Base-by-base conservation (phyloP, 768 basidiomycete genomes). In the Sarcodon sp. region DNA sequence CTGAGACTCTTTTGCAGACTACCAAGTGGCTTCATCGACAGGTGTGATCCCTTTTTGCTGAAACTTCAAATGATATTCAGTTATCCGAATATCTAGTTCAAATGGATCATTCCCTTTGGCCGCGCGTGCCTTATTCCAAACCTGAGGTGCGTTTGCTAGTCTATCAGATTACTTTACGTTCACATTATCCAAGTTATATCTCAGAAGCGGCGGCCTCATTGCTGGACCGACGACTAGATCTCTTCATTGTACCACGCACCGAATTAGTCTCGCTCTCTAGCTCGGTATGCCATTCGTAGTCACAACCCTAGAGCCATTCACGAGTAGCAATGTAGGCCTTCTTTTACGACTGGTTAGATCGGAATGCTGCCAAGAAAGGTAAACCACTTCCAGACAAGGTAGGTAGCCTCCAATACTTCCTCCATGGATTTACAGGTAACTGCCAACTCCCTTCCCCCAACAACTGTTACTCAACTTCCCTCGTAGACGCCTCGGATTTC, bases 271-370 rank as follows among this genome's bases (percentile, higher is more conserved):
- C 84, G 0, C 65, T 94, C 37, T 84, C 87, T 9, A 88, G 84
- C 59, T 80, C 80, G 8, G 77, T 69, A 50, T 38, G 59, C 55
- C 34, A 9, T 46, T 33, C 15, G 48, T 38, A 16, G 33, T 35
- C 46, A 51, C 51, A 37, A 39, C 55, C 41, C 32, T 7, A 34
- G 50, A 46, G 13, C 48, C 33, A 33, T 39, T 33, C 10, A 31
- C n/a, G 11, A 35, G 11, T 45, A 11, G 32, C 13, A 27, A 27
- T 27, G 16, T 53, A 89, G 79, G 85, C 88, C 5, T 94, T 94
- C 64, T 94, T 87, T 63, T 94, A 93, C 55, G 87, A 90, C 57
- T 93, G 88, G 88, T 66, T 90, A 31, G 90, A 93, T 56, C 71
- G 88, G 50, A 86, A 67, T 58, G 85, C 77, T 4, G 74, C 74